A percentile compares a stretch with the other conserved stretches of the same genome.
phyloP scores from a whole-genome alignment of 1,284 basidiomycete genomes.

The Porodaedalea pini region DNA sequence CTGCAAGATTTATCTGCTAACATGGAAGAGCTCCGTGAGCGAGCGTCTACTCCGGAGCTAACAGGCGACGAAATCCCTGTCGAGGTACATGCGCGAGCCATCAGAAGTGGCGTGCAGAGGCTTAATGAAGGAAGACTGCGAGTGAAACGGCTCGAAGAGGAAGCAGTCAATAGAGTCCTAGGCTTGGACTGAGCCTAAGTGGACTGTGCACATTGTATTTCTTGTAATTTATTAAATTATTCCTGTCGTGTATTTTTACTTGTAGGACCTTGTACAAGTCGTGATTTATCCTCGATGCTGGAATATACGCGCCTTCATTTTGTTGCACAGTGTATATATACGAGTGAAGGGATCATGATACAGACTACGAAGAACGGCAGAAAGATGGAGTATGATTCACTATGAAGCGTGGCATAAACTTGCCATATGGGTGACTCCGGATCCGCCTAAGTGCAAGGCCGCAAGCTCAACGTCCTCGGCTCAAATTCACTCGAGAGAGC shows the following conservation, averaged over 20 bases:
- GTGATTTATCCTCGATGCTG: no score
- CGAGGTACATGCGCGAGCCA: conserved; percentile 69
- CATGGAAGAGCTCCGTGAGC: conserved; percentile 68
- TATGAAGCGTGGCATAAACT: background rate
- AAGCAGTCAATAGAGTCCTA: conserved; percentile 31
- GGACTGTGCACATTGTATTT: background rate
- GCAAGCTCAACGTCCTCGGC: background rate
- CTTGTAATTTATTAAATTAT: background rate
- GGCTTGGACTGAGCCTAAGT: conserved; percentile 13
- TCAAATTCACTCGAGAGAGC: conserved; percentile 2
- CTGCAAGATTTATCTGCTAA: conserved; percentile 61
- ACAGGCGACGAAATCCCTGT: conserved; percentile 54
- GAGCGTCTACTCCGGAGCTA: conserved; percentile 61
- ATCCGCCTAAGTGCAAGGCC: background rate
- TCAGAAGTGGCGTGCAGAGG: conserved; percentile 58
- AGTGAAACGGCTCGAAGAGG: conserved; percentile 35
- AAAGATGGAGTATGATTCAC: background rate
- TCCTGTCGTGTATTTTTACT: no score
- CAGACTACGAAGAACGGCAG: no score
- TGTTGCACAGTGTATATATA: no score
- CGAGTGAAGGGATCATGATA: no score
- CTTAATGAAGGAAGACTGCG: conserved; percentile 52
- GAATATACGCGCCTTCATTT: no score
- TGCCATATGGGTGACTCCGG: background rate
- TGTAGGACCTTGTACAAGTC: no score